Base-by-base conservation (phyloP, 2,329 filamentous ascomycete genomes). In the Penicillium sp. region DNA sequence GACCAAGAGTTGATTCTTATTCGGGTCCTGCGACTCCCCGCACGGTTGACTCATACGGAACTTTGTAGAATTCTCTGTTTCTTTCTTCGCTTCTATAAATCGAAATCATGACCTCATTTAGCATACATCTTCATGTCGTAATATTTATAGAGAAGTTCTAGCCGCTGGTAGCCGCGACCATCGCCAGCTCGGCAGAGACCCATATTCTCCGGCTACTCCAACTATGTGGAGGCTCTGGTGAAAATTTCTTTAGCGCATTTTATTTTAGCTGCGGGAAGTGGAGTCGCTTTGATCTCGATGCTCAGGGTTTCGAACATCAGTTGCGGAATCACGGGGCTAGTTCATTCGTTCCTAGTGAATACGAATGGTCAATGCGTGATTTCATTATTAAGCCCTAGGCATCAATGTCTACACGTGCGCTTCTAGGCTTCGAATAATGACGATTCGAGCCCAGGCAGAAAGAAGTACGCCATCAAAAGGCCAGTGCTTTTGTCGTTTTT, bases 221-320 rank as follows among this genome's bases (percentile, higher is more conserved):
- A 26, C 6, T 31, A n/a, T 40, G 18, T 40, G 37, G 37, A 40
- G 37, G 37, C 37, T 40, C 18, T 14, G 18, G 9, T 40, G 37
- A 40, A 45, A 29, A 45, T 27, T 45, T 29, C 23, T 45, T 25
- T 26, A 37, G 14, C 18, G 42, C 20, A 25, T 31, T 18, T 22
- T 14, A 15, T 43, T 23, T 15, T 22, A 50, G 20, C 33, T 20
- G 25, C 48, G 48, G 48, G 40, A 51, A 51, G 49, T 51, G 49
- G 49, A 45, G 49, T 25, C 49, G n/a, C 33, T 25, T 45, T n/a
- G 43, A 45, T 45, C 41, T 44, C 22, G n/a, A 49, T 49, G 22
- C 26, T 31, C 49, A 44, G 40, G 18, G 12, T 43, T 23, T 51
- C 49, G 26, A 12, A 31, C 23, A n/a, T 29, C 47, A 46, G 6